Conservation (phyloP, 2,329 filamentous ascomycete species). For the Pseudocercospora crystallina region DNA sequence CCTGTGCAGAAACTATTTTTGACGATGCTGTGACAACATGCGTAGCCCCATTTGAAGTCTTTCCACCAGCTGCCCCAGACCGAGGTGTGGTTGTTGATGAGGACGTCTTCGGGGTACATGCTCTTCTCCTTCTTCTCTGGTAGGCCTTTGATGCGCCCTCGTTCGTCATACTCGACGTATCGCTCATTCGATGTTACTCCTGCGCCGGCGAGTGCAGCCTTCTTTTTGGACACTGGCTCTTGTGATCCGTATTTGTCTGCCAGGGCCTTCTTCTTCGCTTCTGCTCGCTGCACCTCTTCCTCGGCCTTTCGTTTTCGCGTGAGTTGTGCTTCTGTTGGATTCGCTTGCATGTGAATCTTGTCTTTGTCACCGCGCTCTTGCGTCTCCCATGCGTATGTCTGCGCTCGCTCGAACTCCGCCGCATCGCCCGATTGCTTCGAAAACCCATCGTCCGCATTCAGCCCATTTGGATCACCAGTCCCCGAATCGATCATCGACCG, state of each 20-base stretch:
- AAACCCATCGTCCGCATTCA: constrained; percentile 93
- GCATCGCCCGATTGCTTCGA: constrained; percentile 86
- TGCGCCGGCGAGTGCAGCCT: constrained; percentile 53
- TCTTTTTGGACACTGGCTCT: constrained; percentile 60
- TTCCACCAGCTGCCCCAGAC: constrained; percentile 99
- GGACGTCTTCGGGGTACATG: constrained; percentile 87
- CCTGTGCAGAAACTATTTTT: constrained; percentile 99
- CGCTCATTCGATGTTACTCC: constrained; percentile 77
- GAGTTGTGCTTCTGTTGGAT: constrained; percentile 89
- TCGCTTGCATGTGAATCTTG: constrained; percentile 87
- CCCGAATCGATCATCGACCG: constrained; percentile 70
- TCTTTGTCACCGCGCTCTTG: constrained; percentile 80
- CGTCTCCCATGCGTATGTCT: constrained; percentile 90
- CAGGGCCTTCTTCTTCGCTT: constrained; percentile 67
- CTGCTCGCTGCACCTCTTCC: constrained; percentile 68
- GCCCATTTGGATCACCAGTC: constrained; percentile 74
- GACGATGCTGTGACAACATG: constrained; percentile 87
- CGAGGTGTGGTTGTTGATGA: constrained; percentile 85
- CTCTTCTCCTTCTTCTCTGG: constrained; percentile 75
- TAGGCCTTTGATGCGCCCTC: constrained; percentile 84
- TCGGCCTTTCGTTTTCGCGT: constrained; percentile 76
- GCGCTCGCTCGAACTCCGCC: constrained; percentile 85
- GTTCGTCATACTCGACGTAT: constrained; percentile 93
- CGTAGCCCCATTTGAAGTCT: constrained; percentile 92
- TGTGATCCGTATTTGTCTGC: constrained; percentile 79